A percentile compares a stretch with the other conserved stretches of the same genome.
phyloP scores from a whole-genome alignment of 2,329 filamentous ascomycete genomes.

The Calonectria pseudoreteaudii region DNA sequence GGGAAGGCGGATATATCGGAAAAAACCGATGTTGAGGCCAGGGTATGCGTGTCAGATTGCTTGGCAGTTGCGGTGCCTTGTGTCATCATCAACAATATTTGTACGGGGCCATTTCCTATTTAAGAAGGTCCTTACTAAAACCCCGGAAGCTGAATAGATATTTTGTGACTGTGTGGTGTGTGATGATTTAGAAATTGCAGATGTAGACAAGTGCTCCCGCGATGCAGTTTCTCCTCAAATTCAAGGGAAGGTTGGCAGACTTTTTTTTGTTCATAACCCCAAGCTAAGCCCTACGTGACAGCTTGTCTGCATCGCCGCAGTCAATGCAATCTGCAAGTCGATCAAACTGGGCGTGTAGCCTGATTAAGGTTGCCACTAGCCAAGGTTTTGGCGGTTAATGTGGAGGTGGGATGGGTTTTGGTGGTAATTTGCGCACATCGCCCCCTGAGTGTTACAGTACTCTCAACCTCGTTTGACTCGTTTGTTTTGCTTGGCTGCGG shows the following conservation, averaged over 20 bases:
- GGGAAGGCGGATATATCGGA: background rate
- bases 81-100: background rate
- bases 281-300: background rate
- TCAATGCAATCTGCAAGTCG: background rate
- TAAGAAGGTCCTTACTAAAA: background rate
- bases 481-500: background rate
- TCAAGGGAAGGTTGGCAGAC: background rate
- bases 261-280: background rate
- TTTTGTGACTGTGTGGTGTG: background rate
- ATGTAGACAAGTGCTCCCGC: background rate
- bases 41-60: background rate
- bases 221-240: background rate
- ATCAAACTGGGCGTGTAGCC: background rate
- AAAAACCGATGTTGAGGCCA: background rate
- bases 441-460: background rate
- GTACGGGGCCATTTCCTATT: background rate
- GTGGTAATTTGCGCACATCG: background rate
- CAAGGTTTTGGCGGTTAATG: background rate
- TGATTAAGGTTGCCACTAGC: background rate
- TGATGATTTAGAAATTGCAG: background rate
- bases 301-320: background rate
- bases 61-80: background rate
- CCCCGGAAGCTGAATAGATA: background rate
- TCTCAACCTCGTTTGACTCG: background rate
- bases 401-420: background rate